Conservation (phyloP, 495 filamentous ascomycete species). For the Pyrenopolyporus hunteri region DNA sequence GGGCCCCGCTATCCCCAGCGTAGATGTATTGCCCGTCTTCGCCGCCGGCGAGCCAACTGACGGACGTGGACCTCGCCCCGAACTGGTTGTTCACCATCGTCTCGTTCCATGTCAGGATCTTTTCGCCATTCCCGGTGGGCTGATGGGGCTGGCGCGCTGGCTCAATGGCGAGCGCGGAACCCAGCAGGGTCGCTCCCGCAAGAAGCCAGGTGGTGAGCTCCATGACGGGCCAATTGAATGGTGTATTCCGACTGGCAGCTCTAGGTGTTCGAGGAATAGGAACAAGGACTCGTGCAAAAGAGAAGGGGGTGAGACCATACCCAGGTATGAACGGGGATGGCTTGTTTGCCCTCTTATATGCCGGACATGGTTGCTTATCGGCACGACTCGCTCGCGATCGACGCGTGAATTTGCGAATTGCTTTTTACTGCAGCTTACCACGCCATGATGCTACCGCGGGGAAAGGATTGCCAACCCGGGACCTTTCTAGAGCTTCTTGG, state of each 20-base stretch:
- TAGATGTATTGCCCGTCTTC: conserved; percentile 59
- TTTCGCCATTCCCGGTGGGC: conserved; percentile 46
- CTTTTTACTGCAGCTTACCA: conserved; percentile 7
- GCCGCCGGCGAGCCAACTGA: conserved; percentile 54
- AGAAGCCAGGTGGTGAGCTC: conserved; percentile 16
- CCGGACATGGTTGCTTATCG: conserved; percentile 1
- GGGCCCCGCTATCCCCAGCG: conserved; percentile 45
- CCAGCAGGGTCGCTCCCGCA: conserved; percentile 21
- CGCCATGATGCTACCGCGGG: conserved; percentile 30
- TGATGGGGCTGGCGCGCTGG: conserved; percentile 48
- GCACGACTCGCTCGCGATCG: conserved; percentile 23
- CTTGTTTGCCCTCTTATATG: conserved; percentile 8
- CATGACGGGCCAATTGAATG: conserved; percentile 25
- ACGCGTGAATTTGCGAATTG: conserved; percentile 31
- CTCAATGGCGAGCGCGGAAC: conserved; percentile 41
- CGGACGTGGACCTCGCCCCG: conserved; percentile 41
- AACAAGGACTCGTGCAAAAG: not conserved
- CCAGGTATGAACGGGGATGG: not conserved
- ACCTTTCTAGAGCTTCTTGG: conserved; percentile 7
- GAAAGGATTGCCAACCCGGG: conserved; percentile 12
- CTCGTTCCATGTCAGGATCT: conserved; percentile 53
- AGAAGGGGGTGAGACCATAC: conserved; percentile 1
- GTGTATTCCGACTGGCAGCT: not conserved
- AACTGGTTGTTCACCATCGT: conserved; percentile 44
- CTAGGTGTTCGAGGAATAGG: not conserved